Base-by-base conservation (phyloP, 768 basidiomycete genomes). In the Paxillus involutus region DNA sequence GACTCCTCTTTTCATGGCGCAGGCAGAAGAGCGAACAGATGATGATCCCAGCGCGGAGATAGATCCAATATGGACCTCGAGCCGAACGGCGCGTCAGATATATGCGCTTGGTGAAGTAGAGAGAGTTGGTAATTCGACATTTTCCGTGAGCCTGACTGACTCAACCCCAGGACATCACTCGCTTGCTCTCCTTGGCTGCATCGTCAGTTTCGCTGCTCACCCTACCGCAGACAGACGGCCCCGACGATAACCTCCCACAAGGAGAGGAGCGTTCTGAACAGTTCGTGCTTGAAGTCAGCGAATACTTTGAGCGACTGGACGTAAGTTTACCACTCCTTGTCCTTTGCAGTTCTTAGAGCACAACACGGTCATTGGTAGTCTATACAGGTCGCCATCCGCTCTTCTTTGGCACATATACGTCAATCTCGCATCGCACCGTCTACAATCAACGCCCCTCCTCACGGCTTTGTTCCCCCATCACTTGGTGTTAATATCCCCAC, bases 241-340 rank as follows among this genome's bases (percentile, higher is more conserved):
- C 84, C 3, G 82, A 82, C 7, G 86, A 88, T 49, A 77, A 73
- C 51, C 77, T 91, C 8, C 89, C 89, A 3, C 85, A 88, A 62
- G 90, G 89, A 39, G 90, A 86, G 55, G 90, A 93, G 69, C 79
- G 90, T 35, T 90, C 88, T 13, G 89, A 92, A 64, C 87, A 90
- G 63, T 91, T 93, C 59, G 90, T 91, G 39, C 77, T 87, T 40
- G 88, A 91, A 73, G 88, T 88, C 48, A 86, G 86, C 75, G 88
- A 91, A 65, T 92, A 91, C 69, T 93, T 91, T 63, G 86, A 91
- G 61, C 84, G 86, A 26, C 76, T 92, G 9, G 86, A 93, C 66
- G 90, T 91, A 62, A 51, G 79, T 67, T 57, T 16, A 47, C 36
- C 54, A 24, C 7, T 30, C 36, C n/a, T 44, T 33, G 12, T 26